A percentile compares a stretch with the other conserved stretches of the same genome.
Evolutionary conservation across 2,329 filamentous ascomycete species (phyloP).

Genomic region (Trichoderma brevicompactum): DNA sequence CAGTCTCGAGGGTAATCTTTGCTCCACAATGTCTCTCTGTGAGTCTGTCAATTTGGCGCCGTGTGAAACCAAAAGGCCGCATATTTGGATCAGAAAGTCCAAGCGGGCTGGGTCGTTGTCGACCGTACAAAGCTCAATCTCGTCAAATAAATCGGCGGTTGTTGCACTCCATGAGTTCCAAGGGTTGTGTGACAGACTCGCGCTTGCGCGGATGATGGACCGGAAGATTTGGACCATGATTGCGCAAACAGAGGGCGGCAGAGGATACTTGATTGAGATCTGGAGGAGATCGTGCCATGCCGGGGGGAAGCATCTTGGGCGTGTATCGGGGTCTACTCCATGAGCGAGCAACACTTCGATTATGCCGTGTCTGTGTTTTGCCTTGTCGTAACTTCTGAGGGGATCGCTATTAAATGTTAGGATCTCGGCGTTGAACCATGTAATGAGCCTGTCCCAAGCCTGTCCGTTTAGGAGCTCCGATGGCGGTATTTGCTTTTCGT

Average conservation of each 20-base stretch:
- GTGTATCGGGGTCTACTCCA: background rate
- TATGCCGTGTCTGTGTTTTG: background rate
- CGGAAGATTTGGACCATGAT: background rate
- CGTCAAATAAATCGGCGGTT: background rate
- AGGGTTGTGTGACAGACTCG: background rate
- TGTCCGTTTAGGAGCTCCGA: background rate
- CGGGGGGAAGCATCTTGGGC: background rate
- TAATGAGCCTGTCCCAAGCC: background rate
- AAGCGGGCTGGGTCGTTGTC: background rate
- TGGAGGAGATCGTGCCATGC: background rate
- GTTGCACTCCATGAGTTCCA: background rate
- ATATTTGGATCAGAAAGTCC: background rate
- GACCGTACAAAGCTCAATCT: background rate
- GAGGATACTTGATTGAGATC: background rate
- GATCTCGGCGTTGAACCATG: background rate
- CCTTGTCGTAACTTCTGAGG: accelerated
- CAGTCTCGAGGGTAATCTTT: background rate
- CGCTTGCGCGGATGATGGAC: background rate
- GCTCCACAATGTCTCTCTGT: background rate
- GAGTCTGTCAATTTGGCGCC: background rate
- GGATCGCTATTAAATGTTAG: background rate
- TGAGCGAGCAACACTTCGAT: background rate
- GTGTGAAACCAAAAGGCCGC: background rate
- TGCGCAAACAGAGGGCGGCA: background rate
- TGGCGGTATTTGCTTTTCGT: background rate